Evolutionary conservation across 2,329 filamentous ascomycete genomes (phyloP).

Genomic region (Ilyonectria mors-panacis): DNA sequence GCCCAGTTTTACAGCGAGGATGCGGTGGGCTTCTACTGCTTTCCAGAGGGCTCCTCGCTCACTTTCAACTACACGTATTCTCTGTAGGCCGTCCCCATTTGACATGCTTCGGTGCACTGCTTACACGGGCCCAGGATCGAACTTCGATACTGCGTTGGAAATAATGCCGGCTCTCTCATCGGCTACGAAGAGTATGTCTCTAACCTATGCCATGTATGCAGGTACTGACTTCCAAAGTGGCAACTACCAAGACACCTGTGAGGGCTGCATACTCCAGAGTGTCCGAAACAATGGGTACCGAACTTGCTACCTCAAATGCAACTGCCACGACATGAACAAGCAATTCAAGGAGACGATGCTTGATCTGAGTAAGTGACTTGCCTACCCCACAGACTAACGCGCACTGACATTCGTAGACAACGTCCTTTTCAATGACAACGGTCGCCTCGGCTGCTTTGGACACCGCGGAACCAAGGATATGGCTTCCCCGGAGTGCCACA

Average conservation of each 20-base stretch:
- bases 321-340: slow-evolving; percentile 13
- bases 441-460: slow-evolving; percentile 16
- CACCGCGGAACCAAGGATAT: slow-evolving; percentile 11
- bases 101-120: neutral
- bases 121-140: slow-evolving; percentile 17
- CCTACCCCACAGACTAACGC: neutral
- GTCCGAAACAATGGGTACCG: neutral
- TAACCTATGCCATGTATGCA: neutral
- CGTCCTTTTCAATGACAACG: slow-evolving; percentile 21
- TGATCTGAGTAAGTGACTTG: slow-evolving; percentile 6
- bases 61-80: slow-evolving; percentile 21
- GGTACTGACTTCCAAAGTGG: neutral
- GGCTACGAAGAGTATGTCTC: slow-evolving; percentile 16
- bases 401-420: slow-evolving; percentile 16
- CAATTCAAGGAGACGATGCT: slow-evolving; percentile 5
- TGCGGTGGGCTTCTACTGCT: slow-evolving; percentile 21
- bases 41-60: slow-evolving; percentile 1
- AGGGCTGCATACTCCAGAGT: slow-evolving; percentile 10
- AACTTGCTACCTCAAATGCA: slow-evolving; percentile 22
- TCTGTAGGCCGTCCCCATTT: neutral
- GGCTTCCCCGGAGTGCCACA: slow-evolving; percentile 22
- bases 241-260: slow-evolving; percentile 21
- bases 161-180: slow-evolving; percentile 16
- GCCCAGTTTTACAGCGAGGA: slow-evolving; percentile 26
- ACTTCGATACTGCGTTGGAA: slow-evolving; percentile 20